Evolutionary conservation across 805 yeast species (phyloP), one percentile per base, ranked within the genome.

Genomic region (Candida tammaniensis): DNA sequence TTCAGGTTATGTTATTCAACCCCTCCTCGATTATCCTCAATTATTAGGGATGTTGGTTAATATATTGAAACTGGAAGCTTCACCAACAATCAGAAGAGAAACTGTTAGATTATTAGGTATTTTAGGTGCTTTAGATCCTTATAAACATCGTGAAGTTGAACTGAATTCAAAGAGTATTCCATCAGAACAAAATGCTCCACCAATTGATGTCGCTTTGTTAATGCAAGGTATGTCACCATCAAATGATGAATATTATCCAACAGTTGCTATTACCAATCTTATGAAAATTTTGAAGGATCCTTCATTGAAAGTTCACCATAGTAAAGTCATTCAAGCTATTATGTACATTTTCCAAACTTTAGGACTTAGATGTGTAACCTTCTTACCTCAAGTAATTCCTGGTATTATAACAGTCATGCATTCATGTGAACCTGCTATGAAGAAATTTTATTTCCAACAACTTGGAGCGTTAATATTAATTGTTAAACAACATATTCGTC

Each of bases 201-300:
- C 97, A 0, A 78, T 88, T 5, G 98, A 93, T 49, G 84, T 91
- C 44, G 86, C 91, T 5, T 64, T 93, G 16, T 67, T 93, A 33
- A 87, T 93, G 89, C 86, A 86, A 50, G 96, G 96, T 4, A 84
- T 86, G 73, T 83, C 95, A 5, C 98, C 98, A 1, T 82, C 94
- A 0, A 74, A 75, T 46, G 98, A 89, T 36, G 97, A 91, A 47
- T 93, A 89, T 49, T 89, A 86, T 49, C 96, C 98, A 2, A 88
- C 96, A 0, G 98, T 93, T 16, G 98, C 91, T 1, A 86, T 93
- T 27, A 80, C 80, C 28, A 86, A 89, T 5, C 62, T 93, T 41
- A 74, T 89, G 78, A 86, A 82, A 40, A 82, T 93, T 13, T 61
- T 93, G 27, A 82, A 82, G 44, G 98, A 93, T 56, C 77, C 85